Base-by-base conservation (phyloP, 306 rosid species). In the Inga oerstediana region DNA sequence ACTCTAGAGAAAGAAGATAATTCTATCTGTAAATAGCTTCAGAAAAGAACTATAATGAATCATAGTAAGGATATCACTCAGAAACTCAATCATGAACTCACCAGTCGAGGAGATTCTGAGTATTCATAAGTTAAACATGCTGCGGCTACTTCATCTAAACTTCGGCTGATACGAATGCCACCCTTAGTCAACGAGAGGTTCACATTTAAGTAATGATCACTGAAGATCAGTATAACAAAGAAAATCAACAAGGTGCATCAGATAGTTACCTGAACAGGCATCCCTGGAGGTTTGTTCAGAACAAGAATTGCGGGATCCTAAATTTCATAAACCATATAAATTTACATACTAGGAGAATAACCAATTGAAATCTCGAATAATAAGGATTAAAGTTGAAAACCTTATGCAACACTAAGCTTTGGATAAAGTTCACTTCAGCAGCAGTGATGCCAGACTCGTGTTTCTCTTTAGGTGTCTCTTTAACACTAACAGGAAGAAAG, bases 231-330 rank as follows among this genome's bases (percentile, higher is more conserved):
- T 39, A 71, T 32, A 71, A 27, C 19, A 34, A 77, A 44, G 39
- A 19, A 34, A 69, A 61, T 20, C 14, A 77, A 32, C 7, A 72
- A 77, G 39, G 35, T 30, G 65, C 58, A 79, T 77, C 51, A 54
- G 46, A 24, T 32, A 64, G 83, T 77, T 77, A 94, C 98, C 95
- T 95, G 98, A 37, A 92, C 99, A 5, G 97, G 92, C 97, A 96
- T 82, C 81, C 98, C 98, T 13, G 98, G 93, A 80, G 99, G 98
- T 89, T 96, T 96, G 79, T 93, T 93, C 85, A 92, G 83, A 65
- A 90, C 97, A 62, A 93, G 82, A 79, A 85, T 91, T 24, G 94
- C 90, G 24, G 97, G 92, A 90, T 96, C 99, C 98, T 92, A 75
- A 78, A 56, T 70, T 79, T 77, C 56, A 80, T 14, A 75, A 74